These are phyloP conservation scores for Saccharomycopsis sp. DNA, from an alignment of 805 yeast species.

Conservation along the genomic window DNA sequence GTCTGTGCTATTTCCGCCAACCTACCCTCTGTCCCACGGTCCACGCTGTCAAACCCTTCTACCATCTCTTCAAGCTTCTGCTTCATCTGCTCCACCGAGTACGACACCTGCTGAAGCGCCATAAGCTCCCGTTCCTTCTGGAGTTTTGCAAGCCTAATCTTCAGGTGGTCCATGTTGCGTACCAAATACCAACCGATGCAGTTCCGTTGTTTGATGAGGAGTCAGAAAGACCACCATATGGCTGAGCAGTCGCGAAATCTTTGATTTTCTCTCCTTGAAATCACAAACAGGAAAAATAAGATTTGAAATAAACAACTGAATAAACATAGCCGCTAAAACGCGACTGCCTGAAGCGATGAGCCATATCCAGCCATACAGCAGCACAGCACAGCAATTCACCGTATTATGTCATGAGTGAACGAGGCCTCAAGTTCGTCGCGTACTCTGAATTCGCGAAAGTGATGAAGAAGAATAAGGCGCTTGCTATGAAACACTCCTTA, in stretches of 20 bases:
- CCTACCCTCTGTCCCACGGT: constrained; percentile 44
- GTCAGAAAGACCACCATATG: no score
- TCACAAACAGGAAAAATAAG: no score
- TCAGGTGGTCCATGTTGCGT: constrained; percentile 9
- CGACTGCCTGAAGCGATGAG: no score
- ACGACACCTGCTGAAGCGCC: constrained; percentile 21
- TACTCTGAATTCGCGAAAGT: constrained; percentile 31
- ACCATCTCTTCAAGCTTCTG: constrained; percentile 15
- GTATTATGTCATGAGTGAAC: not conserved
- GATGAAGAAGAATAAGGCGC: constrained; percentile 37
- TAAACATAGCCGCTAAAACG: no score
- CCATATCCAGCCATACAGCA: no score
- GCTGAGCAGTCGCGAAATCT: not conserved
- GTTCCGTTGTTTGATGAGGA: no score
- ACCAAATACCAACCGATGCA: no score
- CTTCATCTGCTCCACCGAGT: constrained; percentile 19
- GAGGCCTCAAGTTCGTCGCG: not conserved
- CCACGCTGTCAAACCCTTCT: constrained; percentile 13
- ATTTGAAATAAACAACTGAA: no score
- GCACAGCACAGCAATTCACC: no score
- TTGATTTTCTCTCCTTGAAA: no score
- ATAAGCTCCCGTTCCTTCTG: constrained; percentile 19
- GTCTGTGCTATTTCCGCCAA: not conserved
- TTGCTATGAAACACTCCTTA: constrained; percentile 52
- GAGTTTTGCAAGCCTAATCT: constrained; percentile 8